Evolutionary conservation across 2,329 filamentous ascomycete species (phyloP), one percentile per base, ranked within the genome.

Genomic region (Xenoacremonium recifei): DNA sequence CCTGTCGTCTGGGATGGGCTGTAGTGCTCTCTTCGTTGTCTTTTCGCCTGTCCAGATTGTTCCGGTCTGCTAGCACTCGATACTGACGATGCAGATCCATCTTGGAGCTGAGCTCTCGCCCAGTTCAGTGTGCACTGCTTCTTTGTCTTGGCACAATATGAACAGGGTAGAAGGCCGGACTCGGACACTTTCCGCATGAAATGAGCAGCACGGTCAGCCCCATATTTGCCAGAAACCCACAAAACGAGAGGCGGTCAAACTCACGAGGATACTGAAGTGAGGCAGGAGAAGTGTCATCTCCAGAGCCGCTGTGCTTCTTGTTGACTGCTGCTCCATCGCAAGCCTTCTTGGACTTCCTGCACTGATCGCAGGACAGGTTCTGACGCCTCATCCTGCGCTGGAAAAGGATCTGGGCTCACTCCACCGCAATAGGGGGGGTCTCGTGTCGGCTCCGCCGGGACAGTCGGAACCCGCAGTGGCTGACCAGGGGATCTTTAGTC

Each of bases 71-170:
- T n/a, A n/a, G n/a, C n/a, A n/a, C n/a, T n/a, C n/a, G n/a, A n/a
- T n/a, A n/a, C n/a, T n/a, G n/a, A n/a, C n/a, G n/a, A n/a, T n/a
- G n/a, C n/a, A n/a, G n/a, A n/a, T n/a, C n/a, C n/a, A n/a, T n/a
- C n/a, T n/a, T n/a, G n/a, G n/a, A n/a, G n/a, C n/a, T n/a, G n/a
- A n/a, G n/a, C n/a, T n/a, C n/a, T n/a, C n/a, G n/a, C n/a, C n/a
- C n/a, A n/a, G n/a, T 61, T 51, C 31, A 60, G 41, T 1, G 59
- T 58, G 12, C 60, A 63, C 9, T 45, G 47, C 33, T 63, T 63
- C 6, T 56, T 51, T 11, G 60, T 63, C 40, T 53, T 60, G 5
- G 44, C 39, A 20, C 60, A 63, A 13, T 63, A 63, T 0, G 59
- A 57, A 35, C 60, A 63, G 34, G 59, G 48, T n/a, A 37, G 32